These are phyloP conservation scores for Cladosporium cucumerinum DNA, from an alignment of 2,329 filamentous ascomycete genomes.

Conservation along the genomic window DNA sequence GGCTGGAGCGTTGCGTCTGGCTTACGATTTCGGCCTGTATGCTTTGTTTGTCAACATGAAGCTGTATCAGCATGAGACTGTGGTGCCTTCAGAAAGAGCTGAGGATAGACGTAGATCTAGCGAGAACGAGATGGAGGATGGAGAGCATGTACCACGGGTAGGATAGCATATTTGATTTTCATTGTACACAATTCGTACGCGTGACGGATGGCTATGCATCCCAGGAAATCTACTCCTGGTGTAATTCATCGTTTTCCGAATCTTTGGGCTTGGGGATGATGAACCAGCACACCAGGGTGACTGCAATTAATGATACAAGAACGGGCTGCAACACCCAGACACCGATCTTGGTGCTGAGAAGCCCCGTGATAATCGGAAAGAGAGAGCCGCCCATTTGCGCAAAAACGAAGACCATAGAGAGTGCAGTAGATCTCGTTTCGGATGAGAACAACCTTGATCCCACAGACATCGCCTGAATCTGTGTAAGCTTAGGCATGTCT, in stretches of 20 bases:
- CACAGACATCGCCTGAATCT: slow-evolving; percentile 51
- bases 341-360: slow-evolving; percentile 35
- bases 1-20: slow-evolving; percentile 52
- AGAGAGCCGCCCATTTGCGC: slow-evolving; percentile 24
- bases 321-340: slow-evolving; percentile 53
- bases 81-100: background rate
- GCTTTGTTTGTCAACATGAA: slow-evolving; percentile 59
- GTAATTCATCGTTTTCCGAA: slow-evolving; percentile 10
- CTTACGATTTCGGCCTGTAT: slow-evolving; percentile 59
- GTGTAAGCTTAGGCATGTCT: background rate
- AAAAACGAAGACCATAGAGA: slow-evolving; percentile 32
- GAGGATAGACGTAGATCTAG: background rate
- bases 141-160: background rate
- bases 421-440: slow-evolving; percentile 46
- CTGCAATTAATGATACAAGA: slow-evolving; percentile 46
- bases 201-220: background rate
- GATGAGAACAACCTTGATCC: slow-evolving; percentile 51
- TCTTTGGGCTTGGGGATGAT: slow-evolving; percentile 21
- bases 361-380: slow-evolving; percentile 24
- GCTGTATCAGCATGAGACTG: slow-evolving; percentile 30
- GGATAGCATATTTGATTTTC: background rate
- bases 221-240: background rate
- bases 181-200: background rate
- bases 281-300: slow-evolving; percentile 30
- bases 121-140: background rate